Evolutionary conservation across 805 yeast genomes (phyloP), one percentile per base, ranked within the genome.

Genomic region (Torulaspora gathmanii): DNA sequence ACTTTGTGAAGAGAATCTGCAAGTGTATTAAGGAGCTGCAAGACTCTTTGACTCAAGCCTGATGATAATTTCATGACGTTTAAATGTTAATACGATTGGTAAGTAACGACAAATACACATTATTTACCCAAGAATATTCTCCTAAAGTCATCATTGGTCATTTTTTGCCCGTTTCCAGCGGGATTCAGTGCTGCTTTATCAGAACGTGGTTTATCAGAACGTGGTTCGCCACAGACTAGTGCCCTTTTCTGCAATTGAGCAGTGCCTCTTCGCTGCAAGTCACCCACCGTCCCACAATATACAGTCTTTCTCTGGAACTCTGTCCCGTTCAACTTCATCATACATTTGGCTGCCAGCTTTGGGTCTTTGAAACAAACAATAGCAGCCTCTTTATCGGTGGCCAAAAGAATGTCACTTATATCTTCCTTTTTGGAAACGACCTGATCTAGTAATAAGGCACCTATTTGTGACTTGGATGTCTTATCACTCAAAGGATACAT

Each of bases 11-110:
- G 25, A 57, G 63, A 11, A 55, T 83, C 31, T 70, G 76, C 3
- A 67, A 67, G 5, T 81, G 77, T 37, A 75, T 83, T 40, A 69
- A 70, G 17, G 78, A 73, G n/a, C 54, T 81, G 50, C 79, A 75
- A 54, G 73, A 72, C 23, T 67, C 73, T 2, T 51, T 76, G 26
- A 50, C 57, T 8, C 16, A 25, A 33, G 19, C 10, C 19, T 36
- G 26, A 22, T 26, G 25, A 34, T 3, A 37, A 19, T 29, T 37
- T 36, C 39, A 38, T 16, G 25, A 40, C 25, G 33, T 33, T 11
- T 12, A 13, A 12, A 35, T 29, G 34, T 42, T 35, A 20, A 12
- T 37, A 31, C 15, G 13, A 22, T 6, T 31, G 34, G 34, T 15
- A 31, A 31, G 17, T 31, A 19, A 31, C 34, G 4, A 31, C 6